Evolutionary conservation across 2,329 filamentous ascomycete genomes (phyloP).

Genomic region (Hypoxylon sp.): DNA sequence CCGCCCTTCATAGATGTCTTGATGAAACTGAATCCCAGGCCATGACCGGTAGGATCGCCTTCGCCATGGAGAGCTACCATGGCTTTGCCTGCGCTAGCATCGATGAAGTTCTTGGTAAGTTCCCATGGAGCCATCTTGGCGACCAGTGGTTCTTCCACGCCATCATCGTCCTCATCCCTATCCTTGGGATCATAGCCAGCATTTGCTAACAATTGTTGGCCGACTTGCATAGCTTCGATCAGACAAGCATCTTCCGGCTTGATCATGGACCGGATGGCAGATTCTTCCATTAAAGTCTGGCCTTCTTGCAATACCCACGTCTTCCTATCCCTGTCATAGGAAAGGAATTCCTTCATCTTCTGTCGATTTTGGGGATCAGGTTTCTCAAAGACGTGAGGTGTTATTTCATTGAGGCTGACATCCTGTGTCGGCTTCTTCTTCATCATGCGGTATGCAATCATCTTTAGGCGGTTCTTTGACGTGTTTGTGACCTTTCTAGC

Average conservation of each 20-base stretch:
- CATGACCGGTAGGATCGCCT: conserved; percentile 93
- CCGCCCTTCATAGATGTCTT: conserved; percentile 99
- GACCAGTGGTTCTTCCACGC: conserved; percentile 79
- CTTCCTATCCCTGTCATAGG: conserved; percentile 88
- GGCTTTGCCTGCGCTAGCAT: conserved; percentile 93
- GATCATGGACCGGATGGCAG: conserved; percentile 86
- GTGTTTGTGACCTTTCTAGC: conserved; percentile 96
- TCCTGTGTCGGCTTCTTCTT: conserved; percentile 79
- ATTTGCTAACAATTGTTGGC: conserved; percentile 90
- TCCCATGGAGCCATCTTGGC: conserved; percentile 96
- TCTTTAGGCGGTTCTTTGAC: conserved; percentile 96
- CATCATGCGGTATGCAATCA: conserved; percentile 92
- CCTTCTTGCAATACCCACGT: conserved; percentile 85
- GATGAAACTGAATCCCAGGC: conserved; percentile 96
- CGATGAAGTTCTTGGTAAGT: conserved; percentile 95
- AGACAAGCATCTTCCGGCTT: conserved; percentile 96
- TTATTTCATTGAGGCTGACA: conserved; percentile 86
- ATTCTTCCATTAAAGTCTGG: conserved; percentile 84
- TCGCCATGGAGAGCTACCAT: conserved; percentile 97
- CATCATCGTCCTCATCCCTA: conserved; percentile 78
- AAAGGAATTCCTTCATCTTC: conserved; percentile 96
- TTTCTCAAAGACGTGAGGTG: conserved; percentile 91
- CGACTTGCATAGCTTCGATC: conserved; percentile 96
- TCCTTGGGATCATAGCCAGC: conserved; percentile 84
- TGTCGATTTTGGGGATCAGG: conserved; percentile 96